These are phyloP conservation scores for Lithohypha guttulata DNA, from an alignment of 2,329 filamentous ascomycete genomes.

Conservation along the genomic window DNA sequence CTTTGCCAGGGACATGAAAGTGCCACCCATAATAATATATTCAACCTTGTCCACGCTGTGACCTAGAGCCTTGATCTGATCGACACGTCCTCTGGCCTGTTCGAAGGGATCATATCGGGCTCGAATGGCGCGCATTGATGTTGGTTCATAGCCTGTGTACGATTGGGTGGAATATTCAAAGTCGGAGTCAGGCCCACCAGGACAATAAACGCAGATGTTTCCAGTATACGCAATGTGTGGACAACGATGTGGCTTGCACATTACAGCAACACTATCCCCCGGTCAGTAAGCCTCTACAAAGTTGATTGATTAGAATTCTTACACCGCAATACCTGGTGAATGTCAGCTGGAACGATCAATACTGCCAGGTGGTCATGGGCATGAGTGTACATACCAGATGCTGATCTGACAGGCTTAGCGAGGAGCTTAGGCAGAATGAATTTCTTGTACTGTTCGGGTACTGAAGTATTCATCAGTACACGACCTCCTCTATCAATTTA, in stretches of 20 bases:
- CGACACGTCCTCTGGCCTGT: conserved; percentile 87
- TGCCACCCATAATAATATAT: conserved; percentile 99
- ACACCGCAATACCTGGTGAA: no score
- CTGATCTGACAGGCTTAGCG: conserved; percentile 92
- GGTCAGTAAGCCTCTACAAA: no score
- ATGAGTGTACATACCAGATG: conserved; percentile 78
- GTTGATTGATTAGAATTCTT: no score
- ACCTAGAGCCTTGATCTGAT: conserved; percentile 89
- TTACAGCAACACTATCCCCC: conserved; percentile 71
- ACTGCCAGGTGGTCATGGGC: no score
- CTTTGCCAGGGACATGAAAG: conserved; percentile 91
- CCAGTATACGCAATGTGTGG: conserved; percentile 97
- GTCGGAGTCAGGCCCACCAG: conserved; percentile 92
- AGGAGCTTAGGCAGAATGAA: conserved; percentile 94
- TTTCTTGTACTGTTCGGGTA: conserved; percentile 99
- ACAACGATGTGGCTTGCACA: conserved; percentile 98
- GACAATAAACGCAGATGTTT: conserved; percentile 98
- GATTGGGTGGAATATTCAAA: conserved; percentile 99
- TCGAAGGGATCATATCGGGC: conserved; percentile 97
- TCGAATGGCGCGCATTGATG: conserved; percentile 94
- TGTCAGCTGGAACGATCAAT: no score
- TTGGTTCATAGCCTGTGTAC: conserved; percentile 96
- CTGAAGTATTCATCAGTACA: no score
- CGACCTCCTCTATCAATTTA: no score
- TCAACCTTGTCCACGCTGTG: conserved; percentile 99